Evolutionary conservation across 441 rosid species (phyloP).

Genomic region (Erodium texanum): DNA sequence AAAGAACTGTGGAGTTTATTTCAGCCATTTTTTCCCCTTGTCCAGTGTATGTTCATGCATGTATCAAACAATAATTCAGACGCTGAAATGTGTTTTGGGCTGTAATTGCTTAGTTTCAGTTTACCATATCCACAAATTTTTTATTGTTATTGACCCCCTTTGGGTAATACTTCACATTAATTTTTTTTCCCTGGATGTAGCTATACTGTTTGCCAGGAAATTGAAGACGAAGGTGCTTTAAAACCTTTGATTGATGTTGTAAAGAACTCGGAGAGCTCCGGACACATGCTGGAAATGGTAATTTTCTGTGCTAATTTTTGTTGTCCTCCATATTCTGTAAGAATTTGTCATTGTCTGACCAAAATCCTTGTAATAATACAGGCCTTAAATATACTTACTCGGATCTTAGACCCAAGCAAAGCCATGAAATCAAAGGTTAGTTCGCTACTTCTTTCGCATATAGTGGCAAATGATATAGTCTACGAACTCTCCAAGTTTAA

Average conservation of each 20-base stretch:
- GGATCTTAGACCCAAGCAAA: slow-evolving; percentile 58
- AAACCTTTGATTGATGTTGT: slow-evolving; percentile 41
- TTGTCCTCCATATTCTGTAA: slow-evolving; percentile 8
- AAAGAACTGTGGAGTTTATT: neutral
- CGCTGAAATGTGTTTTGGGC: neutral
- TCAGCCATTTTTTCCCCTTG: neutral
- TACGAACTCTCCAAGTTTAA: slow-evolving; percentile 19
- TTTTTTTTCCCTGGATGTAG: slow-evolving; percentile 35
- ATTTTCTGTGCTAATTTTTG: slow-evolving; percentile 11
- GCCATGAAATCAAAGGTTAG: slow-evolving; percentile 71
- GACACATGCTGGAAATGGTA: slow-evolving; percentile 54
- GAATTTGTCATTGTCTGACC: slow-evolving; percentile 12
- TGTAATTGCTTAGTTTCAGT: neutral
- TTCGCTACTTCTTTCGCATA: slow-evolving; percentile 14
- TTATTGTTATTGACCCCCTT: neutral
- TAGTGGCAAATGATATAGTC: neutral
- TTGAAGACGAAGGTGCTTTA: slow-evolving; percentile 63
- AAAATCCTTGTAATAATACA: slow-evolving; percentile 31
- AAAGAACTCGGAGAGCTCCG: slow-evolving; percentile 37
- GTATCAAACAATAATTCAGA: neutral
- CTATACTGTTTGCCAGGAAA: slow-evolving; percentile 43
- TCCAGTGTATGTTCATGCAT: neutral
- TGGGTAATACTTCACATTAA: neutral
- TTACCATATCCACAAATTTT: neutral
- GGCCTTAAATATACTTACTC: slow-evolving; percentile 55